These are phyloP conservation scores for Sporothrix pseudoabietina DNA, from an alignment of 2,329 filamentous ascomycete species.

Conservation along the genomic window DNA sequence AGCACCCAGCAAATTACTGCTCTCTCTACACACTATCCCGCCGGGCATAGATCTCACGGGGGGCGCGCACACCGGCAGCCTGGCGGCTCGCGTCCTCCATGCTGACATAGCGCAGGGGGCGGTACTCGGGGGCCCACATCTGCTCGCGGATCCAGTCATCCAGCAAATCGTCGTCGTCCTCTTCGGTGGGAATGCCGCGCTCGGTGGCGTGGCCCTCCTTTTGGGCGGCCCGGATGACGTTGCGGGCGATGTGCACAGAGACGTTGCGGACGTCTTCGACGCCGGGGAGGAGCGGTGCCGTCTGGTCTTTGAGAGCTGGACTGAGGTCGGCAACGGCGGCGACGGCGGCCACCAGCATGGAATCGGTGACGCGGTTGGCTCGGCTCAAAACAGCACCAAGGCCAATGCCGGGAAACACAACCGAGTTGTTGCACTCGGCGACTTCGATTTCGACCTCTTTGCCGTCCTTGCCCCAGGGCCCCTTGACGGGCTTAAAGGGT, in stretches of 20 bases:
- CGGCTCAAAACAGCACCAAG: slow-evolving; percentile 75
- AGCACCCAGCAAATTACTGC: not conserved
- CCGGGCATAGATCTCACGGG: slow-evolving; percentile 22
- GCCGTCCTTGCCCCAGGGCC: slow-evolving; percentile 54
- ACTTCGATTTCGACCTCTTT: slow-evolving; percentile 50
- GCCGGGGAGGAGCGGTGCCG: slow-evolving; percentile 71
- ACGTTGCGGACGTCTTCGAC: slow-evolving; percentile 73
- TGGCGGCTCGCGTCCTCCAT: slow-evolving; percentile 55
- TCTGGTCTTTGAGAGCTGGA: slow-evolving; percentile 66
- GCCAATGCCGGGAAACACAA: slow-evolving; percentile 83
- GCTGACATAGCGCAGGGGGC: slow-evolving; percentile 62
- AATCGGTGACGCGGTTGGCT: slow-evolving; percentile 66
- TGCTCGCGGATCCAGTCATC: slow-evolving; percentile 74
- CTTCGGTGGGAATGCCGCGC: slow-evolving; percentile 60
- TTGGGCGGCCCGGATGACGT: slow-evolving; percentile 71
- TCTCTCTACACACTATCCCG: slow-evolving; percentile 28
- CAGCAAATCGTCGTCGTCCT: slow-evolving; percentile 56
- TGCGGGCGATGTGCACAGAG: slow-evolving; percentile 74
- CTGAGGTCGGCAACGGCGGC: slow-evolving; percentile 70
- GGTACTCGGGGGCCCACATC: slow-evolving; percentile 77
- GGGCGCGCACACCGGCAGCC: slow-evolving; percentile 52
- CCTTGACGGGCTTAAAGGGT: slow-evolving; percentile 74
- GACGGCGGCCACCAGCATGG: slow-evolving; percentile 80
- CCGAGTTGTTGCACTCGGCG: slow-evolving; percentile 88
- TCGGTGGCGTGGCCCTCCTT: slow-evolving; percentile 68